Conservation (phyloP, 495 filamentous ascomycete species). For the Neurospora cerealis region DNA sequence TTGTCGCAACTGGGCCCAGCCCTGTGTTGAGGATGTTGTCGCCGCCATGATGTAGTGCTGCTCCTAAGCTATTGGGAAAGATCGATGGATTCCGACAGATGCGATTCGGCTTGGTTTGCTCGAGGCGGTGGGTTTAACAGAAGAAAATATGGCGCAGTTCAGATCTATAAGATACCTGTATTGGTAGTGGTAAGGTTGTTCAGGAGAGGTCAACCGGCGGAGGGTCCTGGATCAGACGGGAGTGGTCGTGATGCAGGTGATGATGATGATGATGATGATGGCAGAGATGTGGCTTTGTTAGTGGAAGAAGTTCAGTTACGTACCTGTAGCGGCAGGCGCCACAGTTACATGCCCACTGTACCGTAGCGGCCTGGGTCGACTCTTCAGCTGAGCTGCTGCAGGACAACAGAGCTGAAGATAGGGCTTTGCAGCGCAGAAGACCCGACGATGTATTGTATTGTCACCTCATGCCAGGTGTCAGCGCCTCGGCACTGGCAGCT, state of each 20-base stretch:
- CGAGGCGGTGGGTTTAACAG: accelerated
- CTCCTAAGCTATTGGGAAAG: background rate
- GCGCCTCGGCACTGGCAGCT: background rate
- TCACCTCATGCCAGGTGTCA: background rate
- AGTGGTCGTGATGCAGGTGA: background rate
- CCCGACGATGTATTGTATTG: background rate
- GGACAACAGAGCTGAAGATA: background rate
- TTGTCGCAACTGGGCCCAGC: conserved; percentile 93
- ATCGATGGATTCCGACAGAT: too few species aligned
- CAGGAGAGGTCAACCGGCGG: background rate
- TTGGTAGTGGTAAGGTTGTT: background rate
- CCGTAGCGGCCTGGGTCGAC: background rate
- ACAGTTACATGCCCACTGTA: background rate
- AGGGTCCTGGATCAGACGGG: background rate
- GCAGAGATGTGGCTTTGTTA: background rate
- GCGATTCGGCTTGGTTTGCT: background rate
- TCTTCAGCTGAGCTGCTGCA: background rate
- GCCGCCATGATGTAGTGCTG: conserved; percentile 48
- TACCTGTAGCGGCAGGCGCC: background rate
- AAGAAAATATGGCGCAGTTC: background rate
- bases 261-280: background rate
- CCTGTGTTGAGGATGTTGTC: conserved; percentile 54
- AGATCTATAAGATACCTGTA: background rate
- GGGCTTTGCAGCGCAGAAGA: background rate
- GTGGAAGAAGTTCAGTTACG: background rate